Percentiles rank a stretch among this genome's conserved stretches.
phyloP scores from a whole-genome alignment of 2,329 filamentous ascomycete genomes.

The Arthrobotrys sphaeroides region DNA sequence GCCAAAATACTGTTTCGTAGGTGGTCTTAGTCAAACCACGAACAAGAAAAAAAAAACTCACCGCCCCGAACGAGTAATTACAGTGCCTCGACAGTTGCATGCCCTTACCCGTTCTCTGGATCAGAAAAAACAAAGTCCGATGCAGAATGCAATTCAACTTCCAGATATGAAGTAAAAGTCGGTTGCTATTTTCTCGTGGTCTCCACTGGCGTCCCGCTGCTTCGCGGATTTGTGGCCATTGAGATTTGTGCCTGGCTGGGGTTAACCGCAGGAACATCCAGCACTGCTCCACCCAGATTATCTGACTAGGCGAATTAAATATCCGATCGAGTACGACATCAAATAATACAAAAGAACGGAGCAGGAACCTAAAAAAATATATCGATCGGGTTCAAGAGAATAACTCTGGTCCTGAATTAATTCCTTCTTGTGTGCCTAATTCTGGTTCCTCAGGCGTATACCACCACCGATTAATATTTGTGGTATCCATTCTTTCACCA shows the following conservation, averaged over 20 bases:
- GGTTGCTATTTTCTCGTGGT: constrained; percentile 19
- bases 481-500: constrained; percentile 34
- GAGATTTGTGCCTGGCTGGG: constrained; percentile 9
- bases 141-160: constrained; percentile 11
- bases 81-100: constrained; percentile 13
- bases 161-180: constrained; percentile 19
- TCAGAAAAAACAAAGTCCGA: neutral
- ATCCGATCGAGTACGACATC: constrained; percentile 42
- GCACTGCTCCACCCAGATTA: neutral
- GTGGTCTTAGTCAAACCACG: neutral
- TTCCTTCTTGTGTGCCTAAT: constrained; percentile 4
- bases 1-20: no score
- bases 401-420: constrained; percentile 1
- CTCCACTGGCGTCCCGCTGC: constrained; percentile 24
- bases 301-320: constrained; percentile 33
- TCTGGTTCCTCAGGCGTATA: constrained; percentile 6
- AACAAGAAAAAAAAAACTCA: neutral
- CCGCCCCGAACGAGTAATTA: constrained; percentile 11
- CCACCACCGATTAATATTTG: neutral
- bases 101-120: neutral
- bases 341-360: constrained; percentile 25
- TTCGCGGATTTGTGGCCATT: constrained; percentile 34
- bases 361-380: neutral
- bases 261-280: constrained; percentile 1
- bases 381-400: neutral